A percentile compares a stretch with the other conserved stretches of the same genome.
Conservation (phyloP, 2,329 filamentous ascomycete species). For the Fusarium odoratissimum region DNA sequence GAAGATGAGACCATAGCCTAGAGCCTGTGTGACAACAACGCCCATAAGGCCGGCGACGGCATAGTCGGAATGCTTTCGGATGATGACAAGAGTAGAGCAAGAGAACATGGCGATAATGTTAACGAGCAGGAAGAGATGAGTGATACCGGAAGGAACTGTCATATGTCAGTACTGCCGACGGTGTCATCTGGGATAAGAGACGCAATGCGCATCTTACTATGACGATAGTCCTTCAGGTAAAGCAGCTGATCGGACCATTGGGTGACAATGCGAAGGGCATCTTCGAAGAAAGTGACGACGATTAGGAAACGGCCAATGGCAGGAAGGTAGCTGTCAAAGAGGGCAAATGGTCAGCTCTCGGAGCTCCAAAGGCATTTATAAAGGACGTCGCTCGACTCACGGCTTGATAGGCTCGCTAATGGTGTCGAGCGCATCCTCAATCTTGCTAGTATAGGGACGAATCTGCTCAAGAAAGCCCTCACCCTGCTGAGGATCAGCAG, state of each 20-base stretch:
- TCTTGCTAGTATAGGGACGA: constrained; percentile 95
- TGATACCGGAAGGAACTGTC: constrained; percentile 86
- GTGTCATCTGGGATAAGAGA: background rate
- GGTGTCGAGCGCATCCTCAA: constrained; percentile 92
- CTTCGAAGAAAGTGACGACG: constrained; percentile 97
- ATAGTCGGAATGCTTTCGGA: constrained; percentile 91
- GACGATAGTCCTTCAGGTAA: constrained; percentile 91
- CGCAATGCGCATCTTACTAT: constrained; percentile 74
- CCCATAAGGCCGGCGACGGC: constrained; percentile 90
- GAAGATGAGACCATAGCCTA: constrained; percentile 98
- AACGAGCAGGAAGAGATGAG: constrained; percentile 89
- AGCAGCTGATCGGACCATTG: constrained; percentile 97
- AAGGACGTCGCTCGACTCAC: constrained; percentile 59
- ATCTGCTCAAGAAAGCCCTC: constrained; percentile 78
- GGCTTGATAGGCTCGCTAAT: constrained; percentile 93
- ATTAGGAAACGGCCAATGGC: constrained; percentile 97
- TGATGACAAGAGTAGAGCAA: constrained; percentile 88
- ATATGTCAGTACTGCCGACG: constrained; percentile 33
- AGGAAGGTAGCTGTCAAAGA: constrained; percentile 79
- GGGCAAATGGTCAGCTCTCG: constrained; percentile 31
- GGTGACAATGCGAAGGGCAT: constrained; percentile 94
- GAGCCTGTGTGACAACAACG: constrained; percentile 91
- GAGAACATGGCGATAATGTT: constrained; percentile 90
- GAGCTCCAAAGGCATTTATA: constrained; percentile 5
- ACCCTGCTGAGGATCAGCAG: constrained; percentile 71